These are phyloP conservation scores for Colletotrichum tropicale DNA, from an alignment of 2,329 filamentous ascomycete species.

Conservation along the genomic window DNA sequence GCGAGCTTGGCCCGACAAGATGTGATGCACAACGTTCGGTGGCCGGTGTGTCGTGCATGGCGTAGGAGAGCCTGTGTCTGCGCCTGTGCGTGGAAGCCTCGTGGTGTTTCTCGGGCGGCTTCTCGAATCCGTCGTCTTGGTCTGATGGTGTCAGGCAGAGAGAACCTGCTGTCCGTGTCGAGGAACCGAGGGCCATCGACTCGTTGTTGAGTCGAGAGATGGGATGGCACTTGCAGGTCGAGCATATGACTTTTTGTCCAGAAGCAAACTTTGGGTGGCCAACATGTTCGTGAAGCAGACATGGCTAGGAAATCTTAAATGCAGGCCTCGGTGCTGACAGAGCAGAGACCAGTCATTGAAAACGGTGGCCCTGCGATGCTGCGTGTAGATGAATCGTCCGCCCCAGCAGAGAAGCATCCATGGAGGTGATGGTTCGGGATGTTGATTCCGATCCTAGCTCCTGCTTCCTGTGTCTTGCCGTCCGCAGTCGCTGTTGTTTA, in stretches of 20 bases:
- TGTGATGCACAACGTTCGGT: not conserved
- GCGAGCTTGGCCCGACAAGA: not conserved
- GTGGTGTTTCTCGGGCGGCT: not conserved
- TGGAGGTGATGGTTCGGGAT: not conserved
- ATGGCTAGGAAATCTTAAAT: not conserved
- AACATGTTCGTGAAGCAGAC: not conserved
- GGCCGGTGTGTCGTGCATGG: not conserved
- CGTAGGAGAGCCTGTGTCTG: not conserved
- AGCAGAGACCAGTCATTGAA: not conserved
- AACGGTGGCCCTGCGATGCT: not conserved
- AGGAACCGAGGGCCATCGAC: not conserved
- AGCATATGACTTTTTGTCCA: not conserved
- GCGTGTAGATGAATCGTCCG: not conserved
- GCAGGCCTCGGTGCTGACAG: not conserved
- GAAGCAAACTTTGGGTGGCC: not conserved
- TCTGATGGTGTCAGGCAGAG: not conserved
- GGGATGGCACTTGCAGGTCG: not conserved
- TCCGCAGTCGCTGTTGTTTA: not conserved
- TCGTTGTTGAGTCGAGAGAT: not conserved
- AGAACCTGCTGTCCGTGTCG: not conserved
- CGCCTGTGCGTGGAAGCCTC: not conserved
- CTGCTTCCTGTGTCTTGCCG: not conserved
- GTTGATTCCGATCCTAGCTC: not conserved
- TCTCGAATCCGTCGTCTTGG: not conserved
- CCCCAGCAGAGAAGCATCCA: not conserved